Evolutionary conservation across 2,329 filamentous ascomycete species (phyloP).

Genomic region (Fusarium papillatum): DNA sequence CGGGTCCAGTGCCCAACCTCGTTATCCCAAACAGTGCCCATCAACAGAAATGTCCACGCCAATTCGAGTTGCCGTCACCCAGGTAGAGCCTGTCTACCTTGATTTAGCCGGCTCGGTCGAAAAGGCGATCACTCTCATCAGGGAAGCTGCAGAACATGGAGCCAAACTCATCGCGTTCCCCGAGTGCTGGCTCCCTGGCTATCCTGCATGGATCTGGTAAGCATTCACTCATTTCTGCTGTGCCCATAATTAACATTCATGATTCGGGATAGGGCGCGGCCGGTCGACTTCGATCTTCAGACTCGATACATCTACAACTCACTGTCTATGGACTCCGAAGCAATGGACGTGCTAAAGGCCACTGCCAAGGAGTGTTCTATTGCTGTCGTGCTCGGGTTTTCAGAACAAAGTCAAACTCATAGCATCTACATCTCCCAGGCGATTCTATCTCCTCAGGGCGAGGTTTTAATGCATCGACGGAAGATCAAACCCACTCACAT

Average conservation of each 20-base stretch:
- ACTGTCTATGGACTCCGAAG: conserved; percentile 51
- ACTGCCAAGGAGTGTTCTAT: conserved; percentile 51
- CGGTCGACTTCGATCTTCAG: conserved; percentile 30
- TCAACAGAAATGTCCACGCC: conserved; percentile 19
- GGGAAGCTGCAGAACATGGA: conserved; percentile 53
- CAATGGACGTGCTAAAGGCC: conserved; percentile 51
- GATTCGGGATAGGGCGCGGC: conserved; percentile 34
- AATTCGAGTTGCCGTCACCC: conserved; percentile 40
- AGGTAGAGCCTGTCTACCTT: conserved; percentile 44
- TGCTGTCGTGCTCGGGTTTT: conserved; percentile 56
- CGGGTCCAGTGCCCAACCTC: neutral
- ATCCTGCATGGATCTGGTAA: conserved; percentile 57
- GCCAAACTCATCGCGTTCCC: conserved; percentile 69
- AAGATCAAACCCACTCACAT: conserved; percentile 67
- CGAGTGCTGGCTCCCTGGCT: conserved; percentile 67
- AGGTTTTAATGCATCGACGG: conserved; percentile 53
- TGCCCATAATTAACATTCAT: neutral
- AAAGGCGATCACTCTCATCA: conserved; percentile 40
- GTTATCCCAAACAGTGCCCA: neutral
- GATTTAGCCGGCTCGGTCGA: conserved; percentile 37
- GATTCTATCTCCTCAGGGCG: conserved; percentile 56
- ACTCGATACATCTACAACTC: conserved; percentile 55
- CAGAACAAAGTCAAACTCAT: conserved; percentile 50
- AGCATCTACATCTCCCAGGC: conserved; percentile 59
- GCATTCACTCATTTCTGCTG: neutral